phyloP scores from a whole-genome alignment of 1,139 yeast genomes.

The Pneumocystis murina region DNA sequence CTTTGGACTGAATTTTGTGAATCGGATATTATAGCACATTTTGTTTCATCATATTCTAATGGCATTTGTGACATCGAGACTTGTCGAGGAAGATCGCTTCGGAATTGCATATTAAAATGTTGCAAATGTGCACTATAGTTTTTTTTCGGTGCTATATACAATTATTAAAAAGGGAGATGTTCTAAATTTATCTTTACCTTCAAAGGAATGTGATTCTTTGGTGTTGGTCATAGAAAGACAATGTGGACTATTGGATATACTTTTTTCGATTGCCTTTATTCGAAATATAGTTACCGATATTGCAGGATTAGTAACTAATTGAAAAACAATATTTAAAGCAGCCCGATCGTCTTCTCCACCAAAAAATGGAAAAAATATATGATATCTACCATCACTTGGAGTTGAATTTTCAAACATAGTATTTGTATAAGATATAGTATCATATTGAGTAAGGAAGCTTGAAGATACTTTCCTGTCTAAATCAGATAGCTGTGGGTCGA shows the following conservation, averaged over 20 bases:
- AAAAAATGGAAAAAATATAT: slow-evolving; percentile 10
- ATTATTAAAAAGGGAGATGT: not conserved
- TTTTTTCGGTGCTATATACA: not conserved
- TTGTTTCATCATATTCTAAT: not conserved
- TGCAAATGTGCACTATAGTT: not conserved
- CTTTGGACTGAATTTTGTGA: not conserved
- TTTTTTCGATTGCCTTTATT: not conserved
- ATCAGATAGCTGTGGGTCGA: not conserved
- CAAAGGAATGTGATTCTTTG: not conserved
- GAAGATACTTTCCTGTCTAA: not conserved
- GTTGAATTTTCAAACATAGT: not conserved
- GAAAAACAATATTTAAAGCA: slow-evolving; percentile 6
- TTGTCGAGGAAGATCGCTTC: not conserved
- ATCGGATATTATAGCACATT: not conserved
- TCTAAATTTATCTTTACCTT: not conserved
- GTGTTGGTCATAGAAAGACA: not conserved
- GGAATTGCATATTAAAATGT: not conserved
- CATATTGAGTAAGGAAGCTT: not conserved
- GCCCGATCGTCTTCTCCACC: slow-evolving; percentile 10
- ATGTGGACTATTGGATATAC: not conserved
- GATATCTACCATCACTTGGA: slow-evolving; percentile 5
- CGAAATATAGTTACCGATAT: slow-evolving; percentile 10
- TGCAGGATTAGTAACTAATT: slow-evolving; percentile 3
- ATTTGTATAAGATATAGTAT: not conserved
- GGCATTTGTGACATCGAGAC: not conserved